phyloP scores from a whole-genome alignment of 257 asterid genomes.

The Datura wrightii region DNA sequence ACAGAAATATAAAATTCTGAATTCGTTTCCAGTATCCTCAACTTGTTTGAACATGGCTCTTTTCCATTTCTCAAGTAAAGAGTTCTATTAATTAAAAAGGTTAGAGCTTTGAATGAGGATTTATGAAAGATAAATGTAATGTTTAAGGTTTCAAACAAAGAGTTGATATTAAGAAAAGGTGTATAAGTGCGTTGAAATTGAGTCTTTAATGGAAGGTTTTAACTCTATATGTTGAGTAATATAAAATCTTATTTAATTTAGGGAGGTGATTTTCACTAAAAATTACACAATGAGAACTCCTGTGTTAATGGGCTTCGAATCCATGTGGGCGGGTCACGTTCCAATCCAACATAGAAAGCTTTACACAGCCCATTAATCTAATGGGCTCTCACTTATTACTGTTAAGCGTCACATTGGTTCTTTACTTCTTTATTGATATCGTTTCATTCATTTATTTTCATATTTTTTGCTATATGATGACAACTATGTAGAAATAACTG shows the following conservation, averaged over 20 bases:
- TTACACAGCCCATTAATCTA: not conserved
- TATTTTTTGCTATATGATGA: not conserved
- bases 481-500: not conserved
- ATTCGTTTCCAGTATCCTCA: no score
- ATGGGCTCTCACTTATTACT: not conserved
- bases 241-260: no score
- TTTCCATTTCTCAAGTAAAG: no score
- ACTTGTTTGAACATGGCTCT: no score
- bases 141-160: not conserved
- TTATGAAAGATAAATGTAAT: no score
- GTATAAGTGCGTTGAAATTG: not conserved
- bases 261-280: no score
- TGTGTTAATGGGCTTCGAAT: not conserved
- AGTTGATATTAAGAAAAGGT: not conserved
- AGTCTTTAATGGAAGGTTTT: not conserved
- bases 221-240: no score
- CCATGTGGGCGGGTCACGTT: not conserved
- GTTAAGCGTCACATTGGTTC: not conserved
- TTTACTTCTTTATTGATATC: not conserved
- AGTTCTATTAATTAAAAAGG: no score
- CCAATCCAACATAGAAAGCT: not conserved
- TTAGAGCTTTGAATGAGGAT: no score
- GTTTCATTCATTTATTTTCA: not conserved
- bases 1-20: no score
- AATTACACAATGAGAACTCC: not conserved